Percentiles rank a stretch among this genome's conserved stretches.
Conservation (phyloP, 768 basidiomycete species). For the Gautieria morchelliformis region DNA sequence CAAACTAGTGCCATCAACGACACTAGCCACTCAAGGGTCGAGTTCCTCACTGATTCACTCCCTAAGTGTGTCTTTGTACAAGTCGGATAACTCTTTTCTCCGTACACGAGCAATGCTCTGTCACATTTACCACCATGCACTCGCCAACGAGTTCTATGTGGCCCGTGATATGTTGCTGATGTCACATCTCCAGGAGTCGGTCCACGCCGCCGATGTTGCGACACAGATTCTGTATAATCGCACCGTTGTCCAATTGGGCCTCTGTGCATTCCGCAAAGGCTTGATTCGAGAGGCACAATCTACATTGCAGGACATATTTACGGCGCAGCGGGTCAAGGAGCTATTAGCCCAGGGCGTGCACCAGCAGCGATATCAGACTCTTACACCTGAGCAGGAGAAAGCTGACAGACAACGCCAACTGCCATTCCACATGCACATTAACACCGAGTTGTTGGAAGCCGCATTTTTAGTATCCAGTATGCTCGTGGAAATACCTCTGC, state of each 20-base stretch:
- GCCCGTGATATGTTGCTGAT: constrained; percentile 97
- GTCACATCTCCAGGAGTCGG: constrained; percentile 96
- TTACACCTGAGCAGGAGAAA: constrained; percentile 93
- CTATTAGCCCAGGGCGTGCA: constrained; percentile 94
- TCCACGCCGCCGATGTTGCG: constrained; percentile 90
- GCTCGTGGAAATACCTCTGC: constrained; percentile 92
- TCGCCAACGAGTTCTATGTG: constrained; percentile 93
- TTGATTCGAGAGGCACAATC: constrained; percentile 90
- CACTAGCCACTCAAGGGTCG: constrained; percentile 42
- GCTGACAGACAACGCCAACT: constrained; percentile 92
- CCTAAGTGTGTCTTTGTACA: constrained; percentile 89
- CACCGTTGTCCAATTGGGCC: constrained; percentile 91
- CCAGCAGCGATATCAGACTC: constrained; percentile 73
- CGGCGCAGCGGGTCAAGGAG: constrained; percentile 95
- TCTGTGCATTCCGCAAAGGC: constrained; percentile 93
- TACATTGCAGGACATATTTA: constrained; percentile 90
- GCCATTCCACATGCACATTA: constrained; percentile 99
- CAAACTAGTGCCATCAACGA: constrained; percentile 52
- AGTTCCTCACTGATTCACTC: constrained; percentile 78
- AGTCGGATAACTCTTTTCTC: constrained; percentile 79
- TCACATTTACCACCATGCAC: constrained; percentile 94
- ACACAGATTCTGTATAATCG: constrained; percentile 99
- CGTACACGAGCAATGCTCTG: constrained; percentile 95
- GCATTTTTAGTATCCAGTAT: constrained; percentile 98
- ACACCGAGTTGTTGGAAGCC: constrained; percentile 93